Evolutionary conservation across 1,139 yeast genomes (phyloP).

Genomic region (Blastobotrys petasosporus): DNA sequence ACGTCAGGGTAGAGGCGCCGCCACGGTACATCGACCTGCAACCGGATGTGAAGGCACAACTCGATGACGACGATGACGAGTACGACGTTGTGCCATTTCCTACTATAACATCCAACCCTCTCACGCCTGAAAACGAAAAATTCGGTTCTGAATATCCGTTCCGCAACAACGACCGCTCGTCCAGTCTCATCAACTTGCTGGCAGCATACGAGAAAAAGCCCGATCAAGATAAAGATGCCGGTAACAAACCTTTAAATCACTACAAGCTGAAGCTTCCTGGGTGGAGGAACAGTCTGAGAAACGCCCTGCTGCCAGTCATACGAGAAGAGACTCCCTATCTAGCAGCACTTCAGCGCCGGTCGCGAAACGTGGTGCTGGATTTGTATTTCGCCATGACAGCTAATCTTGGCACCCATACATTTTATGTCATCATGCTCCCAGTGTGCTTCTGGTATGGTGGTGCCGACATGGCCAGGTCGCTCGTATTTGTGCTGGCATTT

Average conservation of each 20-base stretch:
- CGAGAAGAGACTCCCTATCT: conserved; percentile 62
- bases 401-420: conserved; percentile 86
- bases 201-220: conserved; percentile 27
- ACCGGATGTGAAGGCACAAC: too few relatives aligned
- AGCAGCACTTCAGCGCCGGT: conserved; percentile 47
- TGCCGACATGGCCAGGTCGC: conserved; percentile 49
- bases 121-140: conserved; percentile 10
- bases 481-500: conserved; percentile 71
- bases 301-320: conserved; percentile 51
- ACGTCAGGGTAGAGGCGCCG: too few relatives aligned
- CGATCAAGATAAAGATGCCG: conserved; percentile 50
- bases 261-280: conserved; percentile 57
- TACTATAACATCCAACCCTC: conserved; percentile 12
- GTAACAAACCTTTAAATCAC: conserved; percentile 61
- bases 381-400: conserved; percentile 84
- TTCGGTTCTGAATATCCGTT: conserved; percentile 4
- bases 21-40: too few relatives aligned
- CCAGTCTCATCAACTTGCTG: conserved; percentile 25
- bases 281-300: conserved; percentile 53
- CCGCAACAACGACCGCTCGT: conserved; percentile 5
- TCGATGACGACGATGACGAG: conserved; percentile 7
- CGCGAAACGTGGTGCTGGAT: conserved; percentile 55
- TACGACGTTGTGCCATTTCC: conserved; percentile 14
- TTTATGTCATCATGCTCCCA: conserved; percentile 85
- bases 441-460: conserved; percentile 81